Evolutionary conservation across 2,329 filamentous ascomycete genomes (phyloP), one percentile per base, ranked within the genome.

Genomic region (Gnomoniopsis smithogilvyi): DNA sequence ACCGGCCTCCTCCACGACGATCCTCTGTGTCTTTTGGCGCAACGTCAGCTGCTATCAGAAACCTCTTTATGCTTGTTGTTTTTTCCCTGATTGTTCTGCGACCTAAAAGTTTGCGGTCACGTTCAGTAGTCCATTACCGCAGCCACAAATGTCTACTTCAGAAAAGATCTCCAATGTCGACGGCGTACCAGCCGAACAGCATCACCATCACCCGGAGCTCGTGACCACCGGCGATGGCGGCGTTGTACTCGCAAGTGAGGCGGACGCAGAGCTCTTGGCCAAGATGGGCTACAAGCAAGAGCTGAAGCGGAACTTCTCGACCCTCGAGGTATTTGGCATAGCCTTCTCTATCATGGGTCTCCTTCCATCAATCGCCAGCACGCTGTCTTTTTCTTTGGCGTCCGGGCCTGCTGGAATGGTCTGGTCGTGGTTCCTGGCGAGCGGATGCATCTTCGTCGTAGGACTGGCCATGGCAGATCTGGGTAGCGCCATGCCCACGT

Each of bases 351-450:
- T 87, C 64, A 86, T 87, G 82, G 83, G 83, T 2, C 68, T 87
- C 7, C 70, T 86, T 1, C 83, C 83, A 1, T 86, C 83, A 3
- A 86, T 86, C 62, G 82, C 83, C 6, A 81, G 80, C 33, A 86
- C 83, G 0, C 70, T 86, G 14, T 67, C 81, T 0, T 86, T 85
- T 64, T 84, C 81, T 3, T 74, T 87, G 45, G 82, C 84, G 1
- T 79, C 82, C 6, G 84, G 84, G 0, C 83, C 83, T 1, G 82
- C 78, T 3, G 84, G 83, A 3, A 83, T 86, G 77, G 81, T 86
- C 56, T 86, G 84, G 82, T 80, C 80, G 2, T 86, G 83, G 83
- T 80, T 86, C 61, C 68, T 80, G n/a, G 82, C 83, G 12, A 81
- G 78, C 56, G 74, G 72, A 24, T 81, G 83, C 63, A 85, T 86